A percentile compares a stretch with the other conserved stretches of the same genome.
phyloP scores from a whole-genome alignment of 805 yeast species.

The Wickerhamiella nectarea region DNA sequence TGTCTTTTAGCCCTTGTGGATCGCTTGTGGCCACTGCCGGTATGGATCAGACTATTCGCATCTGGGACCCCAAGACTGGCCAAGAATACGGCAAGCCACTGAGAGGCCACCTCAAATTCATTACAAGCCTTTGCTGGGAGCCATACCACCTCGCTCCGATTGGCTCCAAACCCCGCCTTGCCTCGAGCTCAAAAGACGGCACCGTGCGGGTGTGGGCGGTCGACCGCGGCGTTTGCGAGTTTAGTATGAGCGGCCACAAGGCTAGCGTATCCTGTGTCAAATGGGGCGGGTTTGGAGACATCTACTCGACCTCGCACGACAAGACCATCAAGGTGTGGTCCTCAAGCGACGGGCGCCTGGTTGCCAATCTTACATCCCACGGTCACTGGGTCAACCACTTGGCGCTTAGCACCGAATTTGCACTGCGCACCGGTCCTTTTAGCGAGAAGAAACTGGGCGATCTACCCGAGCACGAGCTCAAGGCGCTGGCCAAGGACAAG shows the following conservation, averaged over 20 bases:
- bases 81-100: conserved; percentile 58
- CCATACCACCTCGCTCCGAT: conserved; percentile 68
- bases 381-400: conserved; percentile 98
- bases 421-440: conserved; percentile 73
- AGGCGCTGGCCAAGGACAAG: conserved; percentile 44
- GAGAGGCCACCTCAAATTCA: conserved; percentile 78
- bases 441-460: conserved; percentile 44
- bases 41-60: conserved; percentile 77
- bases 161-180: conserved; percentile 40
- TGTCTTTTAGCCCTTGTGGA: conserved; percentile 85
- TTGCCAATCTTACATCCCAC: conserved; percentile 70
- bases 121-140: conserved; percentile 85
- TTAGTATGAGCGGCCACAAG: conserved; percentile 76
- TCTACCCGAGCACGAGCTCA: conserved; percentile 26
- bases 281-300: conserved; percentile 83
- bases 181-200: conserved; percentile 84
- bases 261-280: conserved; percentile 87
- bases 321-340: conserved; percentile 91
- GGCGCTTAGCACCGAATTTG: conserved; percentile 82
- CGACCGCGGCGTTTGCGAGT: conserved; percentile 45
- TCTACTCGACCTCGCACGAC: conserved; percentile 88
- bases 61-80: conserved; percentile 78
- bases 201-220: conserved; percentile 85
- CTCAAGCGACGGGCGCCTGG: conserved; percentile 57
- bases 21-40: conserved; percentile 86